Percentiles rank a stretch among this genome's conserved stretches.
Evolutionary conservation across 768 basidiomycete species (phyloP).

Genomic region (Leccinum uliginosum): DNA sequence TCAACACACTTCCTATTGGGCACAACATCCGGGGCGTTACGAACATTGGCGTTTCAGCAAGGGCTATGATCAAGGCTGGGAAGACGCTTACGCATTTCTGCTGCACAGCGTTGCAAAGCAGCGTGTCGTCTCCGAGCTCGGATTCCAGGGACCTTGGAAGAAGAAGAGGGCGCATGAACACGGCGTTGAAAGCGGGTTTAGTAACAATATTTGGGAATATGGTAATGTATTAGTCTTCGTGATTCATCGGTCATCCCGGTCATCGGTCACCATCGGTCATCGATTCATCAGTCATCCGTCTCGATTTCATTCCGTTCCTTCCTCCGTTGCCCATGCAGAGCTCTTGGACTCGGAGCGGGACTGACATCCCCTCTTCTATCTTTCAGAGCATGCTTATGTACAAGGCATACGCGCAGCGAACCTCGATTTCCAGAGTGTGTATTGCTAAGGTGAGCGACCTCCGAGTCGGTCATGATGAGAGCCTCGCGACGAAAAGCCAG

Average conservation of each 20-base stretch:
- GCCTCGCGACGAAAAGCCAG: background rate
- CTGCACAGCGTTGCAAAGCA: conserved; percentile 14
- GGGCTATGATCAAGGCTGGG: conserved; percentile 70
- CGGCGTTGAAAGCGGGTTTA: conserved; percentile 35
- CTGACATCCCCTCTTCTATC: background rate
- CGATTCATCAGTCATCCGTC: background rate
- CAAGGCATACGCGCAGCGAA: conserved; percentile 49
- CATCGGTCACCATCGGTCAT: too few species aligned
- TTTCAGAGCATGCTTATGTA: conserved; percentile 55
- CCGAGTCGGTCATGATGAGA: background rate
- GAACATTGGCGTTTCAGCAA: conserved; percentile 64
- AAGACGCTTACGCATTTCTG: conserved; percentile 61
- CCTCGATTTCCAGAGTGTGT: conserved; percentile 32
- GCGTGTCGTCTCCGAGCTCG: conserved; percentile 48
- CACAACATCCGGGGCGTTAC: conserved; percentile 50
- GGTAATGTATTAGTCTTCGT: conserved; percentile 33
- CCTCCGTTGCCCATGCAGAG: background rate
- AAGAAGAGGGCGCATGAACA: conserved; percentile 43
- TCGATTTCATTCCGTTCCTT: background rate
- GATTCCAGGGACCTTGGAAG: conserved; percentile 62
- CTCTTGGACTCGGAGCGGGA: background rate
- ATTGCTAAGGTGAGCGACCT: conserved; percentile 24
- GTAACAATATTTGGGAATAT: conserved; percentile 60
- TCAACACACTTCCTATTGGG: conserved; percentile 39
- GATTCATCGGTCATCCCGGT: background rate